Percentiles rank a stretch among this genome's conserved stretches.
Conservation (phyloP, 139 green algal species). For the Closterium sp. region DNA sequence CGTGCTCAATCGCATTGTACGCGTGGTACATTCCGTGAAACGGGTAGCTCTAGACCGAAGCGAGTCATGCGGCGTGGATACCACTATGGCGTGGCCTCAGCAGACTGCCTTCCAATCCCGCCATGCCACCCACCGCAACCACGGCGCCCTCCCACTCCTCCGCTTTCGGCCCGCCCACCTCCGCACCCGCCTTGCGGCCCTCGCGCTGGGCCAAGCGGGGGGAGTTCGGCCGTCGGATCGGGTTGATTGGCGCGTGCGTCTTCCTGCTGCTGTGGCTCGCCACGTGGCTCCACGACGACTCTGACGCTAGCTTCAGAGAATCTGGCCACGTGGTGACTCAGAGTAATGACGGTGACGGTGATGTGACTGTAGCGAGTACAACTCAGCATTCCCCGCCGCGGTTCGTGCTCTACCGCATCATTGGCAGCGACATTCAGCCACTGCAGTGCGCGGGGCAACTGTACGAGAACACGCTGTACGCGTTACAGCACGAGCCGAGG, state of each 20-base stretch:
- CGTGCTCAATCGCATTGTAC: background rate
- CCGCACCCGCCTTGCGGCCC: background rate
- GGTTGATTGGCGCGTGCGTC: background rate
- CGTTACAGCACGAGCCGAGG: slow-evolving; percentile 15
- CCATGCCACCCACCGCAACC: no score
- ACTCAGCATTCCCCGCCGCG: background rate
- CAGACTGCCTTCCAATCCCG: no score
- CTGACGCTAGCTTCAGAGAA: background rate
- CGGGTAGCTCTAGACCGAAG: background rate
- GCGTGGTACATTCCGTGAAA: background rate
- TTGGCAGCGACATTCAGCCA: slow-evolving; percentile 30
- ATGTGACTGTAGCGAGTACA: background rate
- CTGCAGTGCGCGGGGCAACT: slow-evolving; percentile 27
- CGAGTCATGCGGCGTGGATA: no score
- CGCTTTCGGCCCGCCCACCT: background rate
- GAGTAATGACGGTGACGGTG: background rate
- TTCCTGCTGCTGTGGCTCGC: background rate
- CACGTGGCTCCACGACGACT: background rate
- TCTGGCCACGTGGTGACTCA: background rate
- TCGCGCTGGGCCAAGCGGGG: background rate
- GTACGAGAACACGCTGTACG: slow-evolving; percentile 26
- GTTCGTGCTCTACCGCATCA: slow-evolving; percentile 25
- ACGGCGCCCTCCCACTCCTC: background rate
- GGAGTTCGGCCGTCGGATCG: background rate
- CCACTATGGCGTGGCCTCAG: no score